Evolutionary conservation across 106 monocot genomes (phyloP), one percentile per base, ranked within the genome.

Genomic region (Dioscorea zingiberensis): DNA sequence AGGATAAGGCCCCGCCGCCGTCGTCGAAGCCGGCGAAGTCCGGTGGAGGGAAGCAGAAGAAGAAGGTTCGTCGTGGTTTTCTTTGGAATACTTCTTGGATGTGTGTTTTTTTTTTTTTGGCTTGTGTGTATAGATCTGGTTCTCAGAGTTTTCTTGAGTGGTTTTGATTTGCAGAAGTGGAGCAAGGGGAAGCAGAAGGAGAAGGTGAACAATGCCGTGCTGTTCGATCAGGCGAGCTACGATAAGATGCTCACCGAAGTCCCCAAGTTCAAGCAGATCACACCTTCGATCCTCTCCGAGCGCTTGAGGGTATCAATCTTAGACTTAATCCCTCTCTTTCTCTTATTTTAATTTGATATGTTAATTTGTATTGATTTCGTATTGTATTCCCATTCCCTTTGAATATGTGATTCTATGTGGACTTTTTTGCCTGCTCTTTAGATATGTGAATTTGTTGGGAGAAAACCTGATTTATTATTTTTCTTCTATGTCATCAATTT

Each of bases 201-300:
- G 65, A 77, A 77, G 76, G 76, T 77, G 27, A 77, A 77, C 59
- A 77, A 77, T 30, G 57, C 65, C 21, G 72, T 78, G 0, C 67
- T 81, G 0, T 81, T 81, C 48, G 81, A 77, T 65, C 81, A 82
- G 59, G 73, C 60, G 18, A 61, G 59, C 24, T 77, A 77, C 14
- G 81, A 82, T 25, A 82, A 82, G 73, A 82, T 82, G 76, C 63
- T 82, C 14, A 25, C 71, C 2, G 81, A 82, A 51, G 76, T 82
- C 22, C 81, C 76, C 54, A 82, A 82, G 27, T 82, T 59, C 59
- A 82, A 82, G 65, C 73, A 67, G 62, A 77, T 82, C 67, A 82
- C 76, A 32, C 81, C 81, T 3, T 82, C 71, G 9, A 63, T 81
- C 24, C 63, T 81, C 1, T 81, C 76, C 25, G 81, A 76, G n/a